Conservation (phyloP, 2,329 filamentous ascomycete genomes). For the Xylaria sp. region DNA sequence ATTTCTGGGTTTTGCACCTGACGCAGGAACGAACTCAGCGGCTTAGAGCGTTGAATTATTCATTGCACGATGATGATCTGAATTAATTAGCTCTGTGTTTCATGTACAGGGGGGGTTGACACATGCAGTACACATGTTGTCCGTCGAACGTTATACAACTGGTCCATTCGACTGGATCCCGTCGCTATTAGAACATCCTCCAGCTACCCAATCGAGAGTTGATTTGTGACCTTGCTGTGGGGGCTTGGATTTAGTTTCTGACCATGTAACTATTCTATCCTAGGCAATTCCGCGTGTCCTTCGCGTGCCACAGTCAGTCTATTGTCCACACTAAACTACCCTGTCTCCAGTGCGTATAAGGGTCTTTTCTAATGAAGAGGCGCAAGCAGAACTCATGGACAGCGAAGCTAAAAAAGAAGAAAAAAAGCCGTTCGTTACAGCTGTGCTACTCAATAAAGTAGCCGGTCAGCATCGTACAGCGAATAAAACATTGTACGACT, state of each 20-base stretch:
- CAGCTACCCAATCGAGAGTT: constrained; percentile 12
- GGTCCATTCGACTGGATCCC: neutral
- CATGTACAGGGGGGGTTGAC: constrained; percentile 1
- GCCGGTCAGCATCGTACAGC: neutral
- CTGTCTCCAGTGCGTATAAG: neutral
- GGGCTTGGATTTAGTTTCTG: neutral
- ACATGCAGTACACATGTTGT: neutral
- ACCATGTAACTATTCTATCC: neutral
- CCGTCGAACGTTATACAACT: neutral
- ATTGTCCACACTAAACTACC: neutral
- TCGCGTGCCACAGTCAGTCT: neutral
- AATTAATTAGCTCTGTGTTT: neutral
- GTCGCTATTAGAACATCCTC: neutral
- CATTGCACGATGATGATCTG: neutral
- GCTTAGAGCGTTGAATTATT: neutral
- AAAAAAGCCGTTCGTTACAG: neutral
- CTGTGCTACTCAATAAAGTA: neutral
- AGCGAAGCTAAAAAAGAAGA: neutral
- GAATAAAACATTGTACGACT: neutral
- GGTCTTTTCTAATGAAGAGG: neutral
- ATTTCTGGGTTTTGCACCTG: neutral
- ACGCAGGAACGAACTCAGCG: neutral
- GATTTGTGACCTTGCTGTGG: constrained; percentile 1
- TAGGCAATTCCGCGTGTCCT: neutral
- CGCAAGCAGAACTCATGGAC: neutral